These are phyloP conservation scores for Takashimella tepidaria DNA, from an alignment of 1,284 basidiomycete species.

Conservation along the genomic window DNA sequence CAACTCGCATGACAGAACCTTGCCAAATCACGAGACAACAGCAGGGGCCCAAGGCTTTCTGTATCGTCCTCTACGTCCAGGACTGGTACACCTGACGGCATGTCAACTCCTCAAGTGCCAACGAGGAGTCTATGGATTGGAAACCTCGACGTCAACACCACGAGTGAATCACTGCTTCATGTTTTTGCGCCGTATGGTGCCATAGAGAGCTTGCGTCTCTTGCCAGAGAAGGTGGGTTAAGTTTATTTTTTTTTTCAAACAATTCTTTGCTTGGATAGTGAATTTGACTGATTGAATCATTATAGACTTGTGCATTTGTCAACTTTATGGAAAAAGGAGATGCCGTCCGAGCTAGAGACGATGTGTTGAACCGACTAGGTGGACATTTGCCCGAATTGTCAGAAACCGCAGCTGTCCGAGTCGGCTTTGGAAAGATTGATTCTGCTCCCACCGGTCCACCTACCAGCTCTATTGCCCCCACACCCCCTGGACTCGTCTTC, in stretches of 20 bases:
- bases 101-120: conserved; percentile 63
- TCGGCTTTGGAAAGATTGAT: conserved; percentile 96
- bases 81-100: conserved; percentile 43
- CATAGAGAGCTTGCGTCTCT: conserved; percentile 86
- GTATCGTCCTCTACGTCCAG: conserved; percentile 39
- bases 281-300: not conserved
- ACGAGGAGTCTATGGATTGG: conserved; percentile 97
- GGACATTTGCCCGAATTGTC: conserved; percentile 84
- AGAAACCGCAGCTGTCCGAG: conserved; percentile 87
- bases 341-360: conserved; percentile 92
- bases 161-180: conserved; percentile 87
- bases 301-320: conserved; percentile 93
- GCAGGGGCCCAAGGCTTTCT: conserved; percentile 32
- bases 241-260: too few relatives aligned
- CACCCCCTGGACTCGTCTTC: conserved; percentile 54
- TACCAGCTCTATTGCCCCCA: conserved; percentile 58
- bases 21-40: conserved; percentile 22
- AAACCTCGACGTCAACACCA: conserved; percentile 86
- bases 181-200: conserved; percentile 95
- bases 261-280: not conserved
- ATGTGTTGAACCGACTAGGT: conserved; percentile 87
- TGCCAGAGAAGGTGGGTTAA: conserved; percentile 85
- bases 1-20: conserved; percentile 48
- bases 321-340: conserved; percentile 94
- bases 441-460: conserved; percentile 78